phyloP scores from a whole-genome alignment of 345 rosid species.

The Microcos paniculata region DNA sequence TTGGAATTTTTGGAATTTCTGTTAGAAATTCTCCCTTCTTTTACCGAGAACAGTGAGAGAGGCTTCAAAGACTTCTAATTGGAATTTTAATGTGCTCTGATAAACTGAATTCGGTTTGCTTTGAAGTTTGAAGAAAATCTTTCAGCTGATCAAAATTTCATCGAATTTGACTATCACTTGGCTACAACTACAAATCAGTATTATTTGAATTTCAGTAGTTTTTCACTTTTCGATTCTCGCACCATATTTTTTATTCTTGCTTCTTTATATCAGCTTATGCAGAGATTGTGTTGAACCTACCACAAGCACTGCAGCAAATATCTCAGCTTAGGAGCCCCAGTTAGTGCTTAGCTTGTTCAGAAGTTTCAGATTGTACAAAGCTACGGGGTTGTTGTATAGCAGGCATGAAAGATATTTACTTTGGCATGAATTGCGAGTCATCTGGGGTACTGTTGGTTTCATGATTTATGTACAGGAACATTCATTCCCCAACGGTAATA shows the following conservation, averaged over 20 bases:
- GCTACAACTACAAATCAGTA: background rate
- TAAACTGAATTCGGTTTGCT: background rate
- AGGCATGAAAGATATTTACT: background rate
- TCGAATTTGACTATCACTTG: background rate
- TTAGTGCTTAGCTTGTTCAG: slow-evolving; percentile 12
- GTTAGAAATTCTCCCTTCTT: no score
- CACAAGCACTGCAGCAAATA: slow-evolving; percentile 61
- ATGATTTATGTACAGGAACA: background rate
- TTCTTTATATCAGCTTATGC: slow-evolving; percentile 64
- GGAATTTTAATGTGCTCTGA: no score
- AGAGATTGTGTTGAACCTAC: slow-evolving; percentile 75
- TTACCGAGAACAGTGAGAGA: no score
- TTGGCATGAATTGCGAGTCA: background rate
- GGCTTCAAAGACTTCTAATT: no score
- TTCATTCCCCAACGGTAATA: background rate
- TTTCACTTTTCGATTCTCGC: background rate
- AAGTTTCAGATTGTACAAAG: background rate
- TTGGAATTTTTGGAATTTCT: no score
- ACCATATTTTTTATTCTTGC: background rate
- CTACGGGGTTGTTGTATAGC: background rate
- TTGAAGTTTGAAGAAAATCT: background rate
- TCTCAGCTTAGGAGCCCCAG: slow-evolving; percentile 37
- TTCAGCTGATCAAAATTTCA: background rate
- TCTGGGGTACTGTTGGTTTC: background rate
- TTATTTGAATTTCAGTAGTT: background rate